A percentile compares a stretch with the other conserved stretches of the same genome.
Evolutionary conservation across 169 alveolate genomes (phyloP).

Genomic region (Haemoproteus tartakovskyi): DNA sequence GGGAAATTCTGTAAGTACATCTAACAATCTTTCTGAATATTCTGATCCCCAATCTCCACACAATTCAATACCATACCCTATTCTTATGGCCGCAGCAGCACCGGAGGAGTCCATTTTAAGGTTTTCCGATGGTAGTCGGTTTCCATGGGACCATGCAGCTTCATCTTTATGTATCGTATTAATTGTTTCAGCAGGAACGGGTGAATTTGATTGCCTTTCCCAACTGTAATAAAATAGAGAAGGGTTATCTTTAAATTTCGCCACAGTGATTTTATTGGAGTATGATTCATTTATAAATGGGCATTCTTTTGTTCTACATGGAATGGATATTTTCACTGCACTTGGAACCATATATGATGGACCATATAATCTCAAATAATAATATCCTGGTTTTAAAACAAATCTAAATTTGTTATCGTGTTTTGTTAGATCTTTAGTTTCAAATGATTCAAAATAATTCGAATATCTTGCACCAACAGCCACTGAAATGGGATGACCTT

Average conservation of each 20-base stretch:
- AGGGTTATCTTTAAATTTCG: conserved; percentile 26
- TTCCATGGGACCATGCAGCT: conserved; percentile 70
- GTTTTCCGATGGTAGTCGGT: conserved; percentile 56
- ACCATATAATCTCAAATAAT: conserved; percentile 73
- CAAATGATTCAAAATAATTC: conserved; percentile 70
- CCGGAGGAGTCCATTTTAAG: conserved; percentile 70
- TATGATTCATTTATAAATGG: conserved; percentile 42
- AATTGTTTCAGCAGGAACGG: conserved; percentile 70
- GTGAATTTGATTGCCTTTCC: conserved; percentile 72
- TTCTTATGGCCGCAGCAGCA: conserved; percentile 74
- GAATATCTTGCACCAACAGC: conserved; percentile 77
- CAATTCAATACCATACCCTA: conserved; percentile 73
- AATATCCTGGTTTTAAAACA: conserved; percentile 67
- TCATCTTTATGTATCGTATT: conserved; percentile 68
- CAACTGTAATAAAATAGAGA: conserved; percentile 68
- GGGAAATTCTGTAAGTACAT: conserved; percentile 64
- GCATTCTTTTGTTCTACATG: conserved; percentile 74
- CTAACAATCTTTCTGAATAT: conserved; percentile 71
- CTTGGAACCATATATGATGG: conserved; percentile 76
- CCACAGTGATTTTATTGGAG: conserved; percentile 17
- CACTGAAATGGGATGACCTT: conserved; percentile 73
- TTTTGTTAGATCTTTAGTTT: conserved; percentile 41
- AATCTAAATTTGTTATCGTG: conserved; percentile 60
- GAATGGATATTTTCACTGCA: conserved; percentile 59
- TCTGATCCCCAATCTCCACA: conserved; percentile 80